A percentile compares a stretch with the other conserved stretches of the same genome.
phyloP scores from a whole-genome alignment of 257 asterid genomes.

The Nicotiana sylvestris region DNA sequence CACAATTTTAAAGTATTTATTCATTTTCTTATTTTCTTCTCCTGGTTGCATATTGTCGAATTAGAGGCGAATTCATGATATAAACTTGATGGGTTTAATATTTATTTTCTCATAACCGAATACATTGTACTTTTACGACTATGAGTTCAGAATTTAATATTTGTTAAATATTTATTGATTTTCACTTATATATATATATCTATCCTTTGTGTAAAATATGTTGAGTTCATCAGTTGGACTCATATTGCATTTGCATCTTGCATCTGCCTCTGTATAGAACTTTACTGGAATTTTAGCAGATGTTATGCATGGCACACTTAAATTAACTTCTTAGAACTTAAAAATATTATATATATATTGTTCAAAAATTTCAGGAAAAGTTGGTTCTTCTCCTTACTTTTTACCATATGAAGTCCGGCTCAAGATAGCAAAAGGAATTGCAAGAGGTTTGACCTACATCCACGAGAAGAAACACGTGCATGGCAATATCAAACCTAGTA shows the following conservation, averaged over 20 bases:
- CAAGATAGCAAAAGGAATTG: constrained; percentile 79
- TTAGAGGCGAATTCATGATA: too few relatives aligned
- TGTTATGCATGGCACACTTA: neutral
- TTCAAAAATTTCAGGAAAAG: constrained; percentile 45
- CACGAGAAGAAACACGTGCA: constrained; percentile 90
- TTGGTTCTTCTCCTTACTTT: constrained; percentile 73
- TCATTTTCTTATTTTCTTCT: neutral
- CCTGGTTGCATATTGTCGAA: neutral
- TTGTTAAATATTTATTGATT: too few relatives aligned
- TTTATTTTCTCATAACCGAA: too few relatives aligned
- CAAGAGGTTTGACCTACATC: constrained; percentile 71
- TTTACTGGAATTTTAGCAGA: too few relatives aligned
- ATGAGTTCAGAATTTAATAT: too few relatives aligned
- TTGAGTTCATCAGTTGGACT: too few relatives aligned
- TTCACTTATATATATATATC: too few relatives aligned
- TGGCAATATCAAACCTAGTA: constrained; percentile 91
- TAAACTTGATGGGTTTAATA: too few relatives aligned
- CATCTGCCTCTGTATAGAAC: too few relatives aligned
- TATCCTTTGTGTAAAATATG: too few relatives aligned
- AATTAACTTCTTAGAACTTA: neutral
- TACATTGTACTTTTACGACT: too few relatives aligned
- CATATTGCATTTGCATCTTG: too few relatives aligned
- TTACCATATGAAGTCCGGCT: constrained; percentile 57
- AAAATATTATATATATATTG: neutral
- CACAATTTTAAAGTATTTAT: neutral